A percentile compares a stretch with the other conserved stretches of the same genome.
Evolutionary conservation across 164 flowering plant species (phyloP).

Genomic region (Macadamia tetraphylla): DNA sequence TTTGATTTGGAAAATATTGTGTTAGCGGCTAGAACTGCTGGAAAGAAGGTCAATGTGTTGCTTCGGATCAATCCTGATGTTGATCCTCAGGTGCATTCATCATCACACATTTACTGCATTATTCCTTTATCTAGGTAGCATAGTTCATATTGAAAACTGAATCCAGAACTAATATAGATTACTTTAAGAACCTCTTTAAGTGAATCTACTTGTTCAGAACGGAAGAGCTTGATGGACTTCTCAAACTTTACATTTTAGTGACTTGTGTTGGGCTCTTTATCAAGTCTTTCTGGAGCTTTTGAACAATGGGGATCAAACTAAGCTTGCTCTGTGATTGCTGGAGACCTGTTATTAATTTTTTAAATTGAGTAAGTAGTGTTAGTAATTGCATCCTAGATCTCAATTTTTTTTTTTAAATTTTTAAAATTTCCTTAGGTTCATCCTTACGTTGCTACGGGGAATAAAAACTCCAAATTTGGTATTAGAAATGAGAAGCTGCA

Average conservation of each 20-base stretch:
- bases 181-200: no score
- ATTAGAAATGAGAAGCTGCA: constrained; percentile 98
- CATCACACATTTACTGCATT: no score
- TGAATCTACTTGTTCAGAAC: no score
- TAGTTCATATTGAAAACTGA: no score
- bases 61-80: constrained; percentile 98
- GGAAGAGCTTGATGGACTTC: no score
- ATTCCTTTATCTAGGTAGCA: no score
- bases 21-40: constrained; percentile 69
- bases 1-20: constrained; percentile 94
- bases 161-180: no score
- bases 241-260: no score
- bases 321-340: no score
- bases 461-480: constrained; percentile 96
- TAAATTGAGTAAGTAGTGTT: neutral
- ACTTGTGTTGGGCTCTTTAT: neutral
- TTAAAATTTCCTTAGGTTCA: constrained; percentile 54
- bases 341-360: neutral
- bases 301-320: neutral
- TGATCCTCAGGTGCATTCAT: constrained; percentile 77
- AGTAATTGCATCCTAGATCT: neutral
- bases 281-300: no score
- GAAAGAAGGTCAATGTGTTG: constrained; percentile 71
- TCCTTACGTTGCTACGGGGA: constrained; percentile 98
- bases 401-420: neutral